Conservation (phyloP, 768 basidiomycete species). For the Aureoboletus auriporus region DNA sequence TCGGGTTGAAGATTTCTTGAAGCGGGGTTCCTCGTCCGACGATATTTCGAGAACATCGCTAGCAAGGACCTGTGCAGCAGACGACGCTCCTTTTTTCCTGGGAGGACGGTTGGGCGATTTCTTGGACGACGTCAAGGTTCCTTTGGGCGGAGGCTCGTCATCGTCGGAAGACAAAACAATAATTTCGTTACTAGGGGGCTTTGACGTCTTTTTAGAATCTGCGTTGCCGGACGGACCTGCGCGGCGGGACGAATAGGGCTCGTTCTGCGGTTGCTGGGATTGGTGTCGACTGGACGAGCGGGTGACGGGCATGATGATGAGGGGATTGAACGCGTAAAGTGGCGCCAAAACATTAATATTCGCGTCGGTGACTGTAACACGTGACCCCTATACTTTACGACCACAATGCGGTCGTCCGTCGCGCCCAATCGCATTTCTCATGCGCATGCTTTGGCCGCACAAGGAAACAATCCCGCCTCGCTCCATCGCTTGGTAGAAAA, state of each 20-base stretch:
- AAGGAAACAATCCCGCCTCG: slow-evolving; percentile 45
- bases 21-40: slow-evolving; percentile 45
- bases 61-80: slow-evolving; percentile 7
- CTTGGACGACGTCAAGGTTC: slow-evolving; percentile 8
- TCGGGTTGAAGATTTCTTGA: slow-evolving; percentile 6
- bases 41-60: slow-evolving; percentile 53
- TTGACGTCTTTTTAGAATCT: slow-evolving; percentile 14
- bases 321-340: too few relatives aligned
- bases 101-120: slow-evolving; percentile 1
- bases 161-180: slow-evolving; percentile 34
- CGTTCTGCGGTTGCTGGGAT: not conserved
- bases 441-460: slow-evolving; percentile 32
- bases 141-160: slow-evolving; percentile 22
- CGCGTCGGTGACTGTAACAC: slow-evolving; percentile 12
- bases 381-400: slow-evolving; percentile 7
- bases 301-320: slow-evolving; percentile 24
- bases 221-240: slow-evolving; percentile 4
- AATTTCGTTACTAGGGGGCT: slow-evolving; percentile 20
- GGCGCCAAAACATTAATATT: not conserved
- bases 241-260: slow-evolving; percentile 8
- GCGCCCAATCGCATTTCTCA: slow-evolving; percentile 50
- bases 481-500: slow-evolving; percentile 62
- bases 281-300: slow-evolving; percentile 23
- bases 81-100: slow-evolving; percentile 21
- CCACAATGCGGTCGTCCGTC: slow-evolving; percentile 52